Evolutionary conservation across 768 basidiomycete species (phyloP), one percentile per base, ranked within the genome.

Genomic region (Boletus vermiculosoides): DNA sequence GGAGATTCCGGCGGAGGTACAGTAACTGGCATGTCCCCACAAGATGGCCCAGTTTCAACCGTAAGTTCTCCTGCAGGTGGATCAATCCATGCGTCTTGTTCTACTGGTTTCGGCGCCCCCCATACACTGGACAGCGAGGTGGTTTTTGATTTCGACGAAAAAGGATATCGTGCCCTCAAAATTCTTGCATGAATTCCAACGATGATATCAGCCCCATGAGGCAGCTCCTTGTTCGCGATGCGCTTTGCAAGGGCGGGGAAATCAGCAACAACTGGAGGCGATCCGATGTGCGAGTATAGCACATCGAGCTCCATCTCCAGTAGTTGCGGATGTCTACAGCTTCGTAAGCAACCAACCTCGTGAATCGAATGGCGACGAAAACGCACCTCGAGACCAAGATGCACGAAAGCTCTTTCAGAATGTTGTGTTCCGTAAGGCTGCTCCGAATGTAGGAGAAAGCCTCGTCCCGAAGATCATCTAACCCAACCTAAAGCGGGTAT

Each of bases 401-500:
- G 34, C 60, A 71, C 0, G 63, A 54, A 15, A 65, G 49, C 12
- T 71, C 70, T 33, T 50, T 52, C 10, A 71, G 31, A 16, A 71
- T 63, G 42, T 70, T 71, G 15, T 62, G 34, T n/a, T 61, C 70
- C 0, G 59, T 47, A 2, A 71, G 55, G 46, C 52, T 61, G 15
- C 23, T 44, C 23, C 25, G 54, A 28, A 70, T 70, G 40, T 33
- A 53, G 8, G 8, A 12, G 47, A 61, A 58, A 1, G 68, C 67
- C 15, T 59, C 42, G 13, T 61, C 50, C 2, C 63, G 56, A 30
- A 69, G 53, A 6, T 45, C 2, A 9, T 70, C 67, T 13, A 71
- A 42, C 8, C 61, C 54, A 7, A 67, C 58, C 68, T 69, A 18
- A 9, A 28, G 13, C 13, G 4, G 3, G 1, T 2, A 22, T n/a